phyloP scores from a whole-genome alignment of 768 basidiomycete genomes.

The Suillus lakei region DNA sequence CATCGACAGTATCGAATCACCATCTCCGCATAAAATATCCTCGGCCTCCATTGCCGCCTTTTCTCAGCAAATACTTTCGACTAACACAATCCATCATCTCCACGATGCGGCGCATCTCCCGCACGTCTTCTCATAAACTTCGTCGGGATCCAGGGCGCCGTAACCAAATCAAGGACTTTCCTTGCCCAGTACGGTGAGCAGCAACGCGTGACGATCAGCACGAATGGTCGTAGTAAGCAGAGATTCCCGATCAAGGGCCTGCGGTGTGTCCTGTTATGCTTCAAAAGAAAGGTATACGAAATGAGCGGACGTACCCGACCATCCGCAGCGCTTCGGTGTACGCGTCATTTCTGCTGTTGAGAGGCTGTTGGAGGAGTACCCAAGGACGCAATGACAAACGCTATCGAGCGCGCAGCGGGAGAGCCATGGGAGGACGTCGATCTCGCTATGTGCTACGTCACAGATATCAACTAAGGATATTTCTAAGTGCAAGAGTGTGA shows the following conservation, averaged over 20 bases:
- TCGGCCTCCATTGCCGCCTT: constrained; percentile 28
- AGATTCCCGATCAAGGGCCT: constrained; percentile 31
- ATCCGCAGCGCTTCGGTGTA: constrained; percentile 26
- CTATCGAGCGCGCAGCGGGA: constrained; percentile 51
- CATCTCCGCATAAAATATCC: constrained; percentile 25
- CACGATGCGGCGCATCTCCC: constrained; percentile 48
- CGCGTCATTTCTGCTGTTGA: constrained; percentile 15
- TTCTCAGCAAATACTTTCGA: constrained; percentile 44
- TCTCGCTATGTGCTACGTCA: constrained; percentile 13
- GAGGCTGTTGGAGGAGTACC: constrained; percentile 39
- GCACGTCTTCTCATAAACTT: constrained; percentile 36
- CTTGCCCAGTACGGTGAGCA: constrained; percentile 34
- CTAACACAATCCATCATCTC: constrained; percentile 52
- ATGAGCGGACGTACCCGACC: constrained; percentile 30
- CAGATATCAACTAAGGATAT: neutral
- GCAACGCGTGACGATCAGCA: constrained; percentile 32
- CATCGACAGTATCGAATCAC: constrained; percentile 17
- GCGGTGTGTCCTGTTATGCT: neutral
- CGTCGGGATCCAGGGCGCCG: neutral
- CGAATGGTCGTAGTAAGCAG: constrained; percentile 33
- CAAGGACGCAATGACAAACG: constrained; percentile 53
- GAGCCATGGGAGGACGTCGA: constrained; percentile 40
- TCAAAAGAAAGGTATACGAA: neutral
- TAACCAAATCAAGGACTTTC: constrained; percentile 28
- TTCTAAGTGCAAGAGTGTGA: constrained; percentile 23